Evolutionary conservation across 768 basidiomycete genomes (phyloP), one percentile per base, ranked within the genome.

Genomic region (Podaxis rugospora): DNA sequence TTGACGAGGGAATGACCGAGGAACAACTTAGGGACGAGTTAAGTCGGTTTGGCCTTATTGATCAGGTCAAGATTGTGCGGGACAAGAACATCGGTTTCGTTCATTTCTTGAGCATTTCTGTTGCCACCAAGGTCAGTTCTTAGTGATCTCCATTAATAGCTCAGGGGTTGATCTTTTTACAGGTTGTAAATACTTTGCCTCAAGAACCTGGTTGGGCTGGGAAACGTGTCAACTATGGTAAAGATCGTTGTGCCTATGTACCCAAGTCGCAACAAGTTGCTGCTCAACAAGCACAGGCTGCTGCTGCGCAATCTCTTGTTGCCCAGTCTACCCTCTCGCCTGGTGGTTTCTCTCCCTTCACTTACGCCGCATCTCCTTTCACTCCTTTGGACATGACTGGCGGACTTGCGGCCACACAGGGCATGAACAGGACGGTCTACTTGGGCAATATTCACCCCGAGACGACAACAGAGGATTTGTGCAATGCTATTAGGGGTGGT

Each of bases 1-100:
- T 99, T 42, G 95, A 96, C 44, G 93, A 95, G 74, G 80, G 77
- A 54, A 86, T 88, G 78, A 96, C 93, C 1, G 97, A 98, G 78
- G 92, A 95, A 74, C 86, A 87, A 75, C 78, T 99, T 35, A 78
- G 96, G 36, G 95, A 98, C 63, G 95, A 98, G 70, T 78, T 98
- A 23, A 88, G 89, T 68, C 83, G 90, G 46, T 99, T 96, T 69
- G 97, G 97, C 21, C 80, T 96, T 28, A 98, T 99, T 68, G 97
- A 99, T 75, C 96, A 98, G 72, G 95, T 99, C 72, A 99, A 99
- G 84, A 98, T 99, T 70, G 97, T 98, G 55, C 78, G 96, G 63
- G 97, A 99, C 79, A 98, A 98, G 83, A 97, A 97, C 69, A 98
- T 98, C 61, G 97, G 95, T 2, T 99, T 99, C 72, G 95, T 99